phyloP scores from a whole-genome alignment of 768 basidiomycete species.

The Artomyces pyxidatus region DNA sequence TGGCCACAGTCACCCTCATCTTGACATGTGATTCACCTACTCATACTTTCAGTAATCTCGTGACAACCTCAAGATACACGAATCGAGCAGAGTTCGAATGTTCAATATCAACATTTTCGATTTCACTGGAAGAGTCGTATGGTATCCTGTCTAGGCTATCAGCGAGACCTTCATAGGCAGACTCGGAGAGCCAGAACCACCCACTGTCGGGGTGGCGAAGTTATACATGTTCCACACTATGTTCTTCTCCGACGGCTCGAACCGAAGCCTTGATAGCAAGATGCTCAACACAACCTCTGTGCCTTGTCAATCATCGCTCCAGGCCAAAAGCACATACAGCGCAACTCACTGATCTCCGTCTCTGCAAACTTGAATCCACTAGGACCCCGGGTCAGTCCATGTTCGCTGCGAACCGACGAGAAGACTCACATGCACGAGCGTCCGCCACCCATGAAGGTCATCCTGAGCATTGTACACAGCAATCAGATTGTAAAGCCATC shows the following conservation, averaged over 20 bases:
- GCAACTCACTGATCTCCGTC: conserved; percentile 14
- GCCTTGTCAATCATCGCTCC: neutral
- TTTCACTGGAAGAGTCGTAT: too few species aligned
- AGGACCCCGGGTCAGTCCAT: neutral
- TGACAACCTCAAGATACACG: too few species aligned
- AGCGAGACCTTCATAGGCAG: conserved; percentile 21
- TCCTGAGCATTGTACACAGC: too few species aligned
- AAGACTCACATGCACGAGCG: conserved; percentile 23
- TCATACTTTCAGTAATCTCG: too few species aligned
- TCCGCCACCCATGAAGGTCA: conserved; percentile 24
- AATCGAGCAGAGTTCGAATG: too few species aligned
- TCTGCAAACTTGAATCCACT: conserved; percentile 16
- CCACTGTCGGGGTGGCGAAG: conserved; percentile 22
- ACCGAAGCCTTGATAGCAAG: conserved; percentile 20
- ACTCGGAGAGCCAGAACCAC: conserved; percentile 14
- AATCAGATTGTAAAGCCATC: too few species aligned
- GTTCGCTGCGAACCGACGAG: neutral
- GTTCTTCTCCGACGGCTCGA: conserved; percentile 19
- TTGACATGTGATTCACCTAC: too few species aligned
- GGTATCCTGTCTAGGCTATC: neutral
- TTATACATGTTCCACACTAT: conserved; percentile 24
- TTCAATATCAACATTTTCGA: too few species aligned
- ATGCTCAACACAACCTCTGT: conserved; percentile 23
- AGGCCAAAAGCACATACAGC: neutral
- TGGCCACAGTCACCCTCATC: conserved; percentile 36